Base-by-base conservation (phyloP, 1,139 yeast species). In the Candida labiduridarum region DNA sequence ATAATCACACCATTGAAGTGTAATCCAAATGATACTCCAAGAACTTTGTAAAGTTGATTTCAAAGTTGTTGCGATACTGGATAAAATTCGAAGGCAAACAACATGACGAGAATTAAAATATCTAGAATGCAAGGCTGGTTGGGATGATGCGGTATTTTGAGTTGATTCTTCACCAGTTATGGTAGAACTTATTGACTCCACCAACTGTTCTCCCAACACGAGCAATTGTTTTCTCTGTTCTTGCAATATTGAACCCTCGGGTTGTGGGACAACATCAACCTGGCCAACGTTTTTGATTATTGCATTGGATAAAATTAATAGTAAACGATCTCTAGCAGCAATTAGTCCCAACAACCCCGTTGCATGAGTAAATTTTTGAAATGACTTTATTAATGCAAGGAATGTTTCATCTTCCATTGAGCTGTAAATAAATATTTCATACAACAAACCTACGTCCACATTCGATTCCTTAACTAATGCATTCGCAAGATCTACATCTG, bases 331-430 rank as follows among this genome's bases (percentile, higher is more conserved):
- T 48, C 96, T 71, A 12, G 85, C 74, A 0, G 71, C 69, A 1
- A 66, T 61, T 18, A 87, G 63, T 0, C 83, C 84, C 31, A 91
- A 67, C n/a, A 89, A 70, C 0, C 97, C 97, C 0, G 94, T 78
- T 0, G 94, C 83, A 62, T 91, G 97, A 4, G 96, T 82, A 47
- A 88, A 75, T 55, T 85, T 85, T 64, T 92, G 97, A 8, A 89
- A 74, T 0, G 96, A 80, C 45, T 96, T 74, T 1, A 91, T 83
- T 14, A 83, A 60, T 11, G 72, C 67, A 52, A 87, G 89, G 62
- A 89, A 76, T 22, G 83, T 62, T 18, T 87, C 92, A 50, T 79
- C 76, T 59, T 90, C 96, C 65, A 89, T 69, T 2, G 85, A 73
- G 0, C 91, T 80, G 57, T 83, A 83, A 15, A 91, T 64, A 51